Evolutionary conservation across 2,329 filamentous ascomycete species (phyloP).

Genomic region (Arthrinium puccinioides): DNA sequence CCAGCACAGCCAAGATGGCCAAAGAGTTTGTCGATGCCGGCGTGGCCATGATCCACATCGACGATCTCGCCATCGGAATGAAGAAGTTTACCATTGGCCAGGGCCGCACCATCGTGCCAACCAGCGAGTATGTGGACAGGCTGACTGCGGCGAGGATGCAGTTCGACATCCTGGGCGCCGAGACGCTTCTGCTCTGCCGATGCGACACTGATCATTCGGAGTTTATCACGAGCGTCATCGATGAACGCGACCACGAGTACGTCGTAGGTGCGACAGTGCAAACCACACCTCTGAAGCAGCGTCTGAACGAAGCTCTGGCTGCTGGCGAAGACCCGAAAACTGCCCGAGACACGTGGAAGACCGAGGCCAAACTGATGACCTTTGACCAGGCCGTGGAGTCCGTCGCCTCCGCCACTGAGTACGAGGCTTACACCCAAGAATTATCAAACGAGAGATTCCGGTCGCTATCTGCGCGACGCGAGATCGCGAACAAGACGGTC

Average conservation of each 20-base stretch:
- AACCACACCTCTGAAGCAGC: constrained; percentile 19
- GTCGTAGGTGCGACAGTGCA: constrained; percentile 27
- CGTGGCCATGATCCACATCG: constrained; percentile 34
- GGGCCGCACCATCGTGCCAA: constrained; percentile 31
- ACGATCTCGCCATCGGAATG: constrained; percentile 33
- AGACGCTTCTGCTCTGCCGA: constrained; percentile 29
- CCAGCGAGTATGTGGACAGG: constrained; percentile 27
- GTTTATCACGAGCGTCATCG: constrained; percentile 30
- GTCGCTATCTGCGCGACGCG: not conserved
- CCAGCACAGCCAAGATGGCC: constrained; percentile 31
- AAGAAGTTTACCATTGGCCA: constrained; percentile 35
- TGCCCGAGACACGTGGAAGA: constrained; percentile 24
- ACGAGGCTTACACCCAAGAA: constrained; percentile 14
- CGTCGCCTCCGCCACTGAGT: constrained; percentile 17
- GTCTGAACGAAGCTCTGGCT: constrained; percentile 14
- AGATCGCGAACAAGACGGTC: constrained; percentile 15
- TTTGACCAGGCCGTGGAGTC: constrained; percentile 27
- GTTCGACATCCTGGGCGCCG: constrained; percentile 32
- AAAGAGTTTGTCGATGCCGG: constrained; percentile 33
- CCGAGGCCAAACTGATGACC: constrained; percentile 19
- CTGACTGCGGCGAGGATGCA: constrained; percentile 28
- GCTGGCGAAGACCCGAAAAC: constrained; percentile 17
- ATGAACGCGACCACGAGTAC: constrained; percentile 30
- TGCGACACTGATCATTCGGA: constrained; percentile 29
- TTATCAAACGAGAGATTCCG: constrained; percentile 2